Evolutionary conservation across 352 stramenopile species (phyloP).

Genomic region (Phytophthora europaea): DNA sequence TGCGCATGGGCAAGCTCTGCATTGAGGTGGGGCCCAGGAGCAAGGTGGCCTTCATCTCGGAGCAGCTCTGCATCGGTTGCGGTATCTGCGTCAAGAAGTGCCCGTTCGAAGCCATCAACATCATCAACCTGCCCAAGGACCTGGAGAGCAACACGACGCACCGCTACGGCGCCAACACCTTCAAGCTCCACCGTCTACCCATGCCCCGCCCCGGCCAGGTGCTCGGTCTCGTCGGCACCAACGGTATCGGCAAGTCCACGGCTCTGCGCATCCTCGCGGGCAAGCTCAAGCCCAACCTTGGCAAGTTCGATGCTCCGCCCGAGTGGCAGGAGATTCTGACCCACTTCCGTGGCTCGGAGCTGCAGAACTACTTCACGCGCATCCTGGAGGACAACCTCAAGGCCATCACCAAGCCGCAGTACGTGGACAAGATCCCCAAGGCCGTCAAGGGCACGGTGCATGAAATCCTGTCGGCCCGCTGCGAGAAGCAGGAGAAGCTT

Average conservation of each 20-base stretch:
- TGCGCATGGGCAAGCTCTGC: conserved; percentile 99
- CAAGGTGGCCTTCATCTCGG: conserved; percentile 99
- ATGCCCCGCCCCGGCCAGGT: conserved; percentile 99
- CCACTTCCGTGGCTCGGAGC: conserved; percentile 97
- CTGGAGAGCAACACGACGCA: conserved; percentile 99
- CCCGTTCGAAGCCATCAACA: conserved; percentile 99
- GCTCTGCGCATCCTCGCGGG: conserved; percentile 99
- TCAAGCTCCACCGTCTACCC: conserved; percentile 99
- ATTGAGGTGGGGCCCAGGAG: conserved; percentile 98
- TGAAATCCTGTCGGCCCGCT: conserved; percentile 95
- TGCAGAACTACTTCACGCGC: conserved; percentile 99
- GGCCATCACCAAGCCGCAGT: conserved; percentile 99
- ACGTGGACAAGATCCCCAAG: conserved; percentile 99
- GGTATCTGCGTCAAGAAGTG: conserved; percentile 99
- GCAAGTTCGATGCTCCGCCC: conserved; percentile 96
- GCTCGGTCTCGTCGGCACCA: conserved; percentile 99
- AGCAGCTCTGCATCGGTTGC: conserved; percentile 99
- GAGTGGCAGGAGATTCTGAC: conserved; percentile 99
- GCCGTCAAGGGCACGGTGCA: conserved; percentile 96
- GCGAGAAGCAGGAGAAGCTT: conserved; percentile 89
- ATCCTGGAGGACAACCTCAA: conserved; percentile 99
- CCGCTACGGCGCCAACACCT: conserved; percentile 99
- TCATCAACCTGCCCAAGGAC: conserved; percentile 99
- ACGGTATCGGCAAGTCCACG: conserved; percentile 99
- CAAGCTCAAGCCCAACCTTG: conserved; percentile 99